phyloP scores from a whole-genome alignment of 2,329 filamentous ascomycete species.

The Apiospora koreana region DNA sequence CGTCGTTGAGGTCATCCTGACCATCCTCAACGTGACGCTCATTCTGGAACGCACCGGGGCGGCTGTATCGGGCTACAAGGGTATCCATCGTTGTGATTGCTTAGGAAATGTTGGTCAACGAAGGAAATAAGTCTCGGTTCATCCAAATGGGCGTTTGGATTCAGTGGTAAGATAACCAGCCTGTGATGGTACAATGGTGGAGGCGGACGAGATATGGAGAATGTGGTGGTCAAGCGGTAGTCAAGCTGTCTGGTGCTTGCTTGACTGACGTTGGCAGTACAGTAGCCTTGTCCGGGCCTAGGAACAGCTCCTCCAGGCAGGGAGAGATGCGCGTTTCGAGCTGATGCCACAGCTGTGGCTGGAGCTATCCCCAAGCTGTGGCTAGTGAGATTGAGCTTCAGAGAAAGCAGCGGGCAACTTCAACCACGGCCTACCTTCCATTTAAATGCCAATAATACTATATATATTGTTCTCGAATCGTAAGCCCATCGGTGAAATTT shows the following conservation, averaged over 20 bases:
- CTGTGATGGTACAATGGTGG: neutral
- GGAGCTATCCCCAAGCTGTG: neutral
- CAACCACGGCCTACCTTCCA: too few relatives aligned
- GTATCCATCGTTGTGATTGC: conserved; percentile 71
- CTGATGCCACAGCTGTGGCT: neutral
- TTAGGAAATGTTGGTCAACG: neutral
- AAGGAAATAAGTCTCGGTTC: neutral
- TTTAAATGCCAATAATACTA: too few relatives aligned
- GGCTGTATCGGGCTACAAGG: conserved; percentile 89
- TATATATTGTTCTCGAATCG: neutral
- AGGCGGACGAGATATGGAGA: neutral
- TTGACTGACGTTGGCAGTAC: neutral
- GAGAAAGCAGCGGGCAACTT: too few relatives aligned
- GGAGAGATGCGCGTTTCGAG: neutral
- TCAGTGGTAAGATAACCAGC: neutral
- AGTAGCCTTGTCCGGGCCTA: conserved; percentile 2
- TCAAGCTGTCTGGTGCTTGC: too few relatives aligned
- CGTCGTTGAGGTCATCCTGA: conserved; percentile 70
- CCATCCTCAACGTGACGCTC: conserved; percentile 74
- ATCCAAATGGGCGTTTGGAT: neutral
- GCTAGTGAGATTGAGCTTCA: neutral
- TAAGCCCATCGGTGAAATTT: too few relatives aligned
- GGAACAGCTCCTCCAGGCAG: neutral
- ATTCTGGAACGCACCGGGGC: conserved; percentile 69
- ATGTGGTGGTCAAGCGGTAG: conserved; percentile 8